phyloP scores from a whole-genome alignment of 23 red algal genomes.

The Chondrus crispus region DNA sequence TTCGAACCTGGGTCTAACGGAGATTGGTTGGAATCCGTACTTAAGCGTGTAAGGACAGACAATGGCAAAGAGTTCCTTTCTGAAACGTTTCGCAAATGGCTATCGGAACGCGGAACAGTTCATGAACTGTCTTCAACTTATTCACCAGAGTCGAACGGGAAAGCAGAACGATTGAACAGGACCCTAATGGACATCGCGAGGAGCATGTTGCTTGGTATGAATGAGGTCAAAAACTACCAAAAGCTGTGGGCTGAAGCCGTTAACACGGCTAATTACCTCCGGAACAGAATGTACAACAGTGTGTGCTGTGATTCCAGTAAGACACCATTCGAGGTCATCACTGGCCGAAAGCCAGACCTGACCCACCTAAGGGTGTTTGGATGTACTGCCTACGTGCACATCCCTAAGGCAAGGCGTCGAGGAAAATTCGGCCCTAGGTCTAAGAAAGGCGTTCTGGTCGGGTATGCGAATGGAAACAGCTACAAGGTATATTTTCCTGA shows the following conservation, averaged over 20 bases:
- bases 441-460: background rate
- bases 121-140: background rate
- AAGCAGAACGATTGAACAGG: background rate
- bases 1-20: too few species aligned
- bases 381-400: background rate
- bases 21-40: too few species aligned
- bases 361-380: constrained; percentile 23
- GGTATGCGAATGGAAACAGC: background rate
- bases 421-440: background rate
- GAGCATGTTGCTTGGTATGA: background rate
- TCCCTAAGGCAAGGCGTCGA: background rate
- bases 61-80: background rate
- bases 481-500: too few species aligned
- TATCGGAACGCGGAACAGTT: background rate
- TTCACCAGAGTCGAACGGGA: background rate
- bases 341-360: background rate
- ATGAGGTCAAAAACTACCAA: too few species aligned
- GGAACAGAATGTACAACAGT: background rate
- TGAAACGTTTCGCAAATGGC: background rate
- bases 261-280: background rate
- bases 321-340: background rate
- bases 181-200: background rate
- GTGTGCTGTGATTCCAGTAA: background rate
- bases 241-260: background rate
- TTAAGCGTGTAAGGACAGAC: too few species aligned